Conservation (phyloP, 495 filamentous ascomycete genomes). For the Glarea lozoyensis region DNA sequence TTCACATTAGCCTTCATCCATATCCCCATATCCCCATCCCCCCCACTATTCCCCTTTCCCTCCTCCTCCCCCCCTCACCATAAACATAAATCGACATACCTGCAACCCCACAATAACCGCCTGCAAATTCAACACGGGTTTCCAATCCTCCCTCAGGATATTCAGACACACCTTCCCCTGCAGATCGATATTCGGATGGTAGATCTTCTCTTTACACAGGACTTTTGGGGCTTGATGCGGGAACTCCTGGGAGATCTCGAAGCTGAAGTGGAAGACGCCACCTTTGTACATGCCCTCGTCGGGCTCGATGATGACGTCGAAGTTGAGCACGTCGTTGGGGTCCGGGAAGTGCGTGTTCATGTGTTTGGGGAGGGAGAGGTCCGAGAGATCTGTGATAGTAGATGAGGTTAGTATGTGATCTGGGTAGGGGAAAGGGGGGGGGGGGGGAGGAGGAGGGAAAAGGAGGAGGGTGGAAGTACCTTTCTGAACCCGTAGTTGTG, state of each 20-base stretch:
- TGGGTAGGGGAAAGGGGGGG: not conserved
- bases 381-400: conserved; percentile 68
- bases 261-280: conserved; percentile 81
- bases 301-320: conserved; percentile 84
- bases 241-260: conserved; percentile 88
- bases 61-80: no score
- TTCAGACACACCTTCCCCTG: conserved; percentile 98
- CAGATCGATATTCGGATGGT: conserved; percentile 96
- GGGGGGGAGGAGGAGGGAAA: not conserved
- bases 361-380: conserved; percentile 79
- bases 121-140: conserved; percentile 93
- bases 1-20: no score
- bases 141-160: conserved; percentile 97
- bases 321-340: conserved; percentile 94
- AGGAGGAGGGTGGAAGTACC: conserved; percentile 39
- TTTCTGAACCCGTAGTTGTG: conserved; percentile 93
- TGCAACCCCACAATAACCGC: conserved; percentile 93
- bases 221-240: conserved; percentile 98
- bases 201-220: conserved; percentile 96
- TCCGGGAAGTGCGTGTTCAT: conserved; percentile 93
- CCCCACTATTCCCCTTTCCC: no score
- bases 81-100: conserved; percentile 46
- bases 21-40: no score
- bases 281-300: conserved; percentile 98
- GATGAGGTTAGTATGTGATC: not conserved